A percentile compares a stretch with the other conserved stretches of the same genome.
Evolutionary conservation across 148 eudicot species (phyloP).

Genomic region (Cornus suecica): DNA sequence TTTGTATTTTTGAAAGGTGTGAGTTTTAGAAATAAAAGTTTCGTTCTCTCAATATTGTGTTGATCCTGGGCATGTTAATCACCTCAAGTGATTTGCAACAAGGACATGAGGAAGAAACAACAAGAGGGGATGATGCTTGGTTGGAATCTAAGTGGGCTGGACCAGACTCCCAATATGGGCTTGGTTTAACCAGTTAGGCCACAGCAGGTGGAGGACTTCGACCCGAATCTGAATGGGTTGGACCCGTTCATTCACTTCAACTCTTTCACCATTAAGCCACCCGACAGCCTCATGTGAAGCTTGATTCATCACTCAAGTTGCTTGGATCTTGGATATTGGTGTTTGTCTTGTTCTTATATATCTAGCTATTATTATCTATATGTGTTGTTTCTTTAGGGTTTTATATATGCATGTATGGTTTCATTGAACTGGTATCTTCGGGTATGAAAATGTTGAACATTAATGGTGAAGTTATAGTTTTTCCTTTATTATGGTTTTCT

Average conservation of each 20-base stretch:
- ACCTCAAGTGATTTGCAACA: too few species aligned
- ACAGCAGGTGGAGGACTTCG: not conserved
- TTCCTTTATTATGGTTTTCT: too few species aligned
- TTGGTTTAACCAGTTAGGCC: not conserved
- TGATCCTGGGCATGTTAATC: too few species aligned
- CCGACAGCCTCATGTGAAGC: not conserved
- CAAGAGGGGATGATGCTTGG: not conserved
- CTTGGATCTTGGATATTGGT: not conserved
- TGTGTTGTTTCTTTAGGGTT: not conserved
- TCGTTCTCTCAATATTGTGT: too few species aligned
- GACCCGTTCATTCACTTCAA: conserved; percentile 6
- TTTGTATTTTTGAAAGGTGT: too few species aligned
- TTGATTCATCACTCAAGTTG: not conserved
- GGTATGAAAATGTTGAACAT: too few species aligned
- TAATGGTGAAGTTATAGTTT: too few species aligned
- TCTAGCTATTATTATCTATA: not conserved
- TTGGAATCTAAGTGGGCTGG: not conserved
- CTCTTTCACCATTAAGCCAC: conserved; percentile 2
- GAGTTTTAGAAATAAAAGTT: too few species aligned
- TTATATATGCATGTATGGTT: not conserved
- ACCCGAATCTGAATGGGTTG: not conserved
- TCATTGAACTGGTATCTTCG: too few species aligned
- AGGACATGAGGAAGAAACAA: not conserved
- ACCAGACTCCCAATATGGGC: not conserved
- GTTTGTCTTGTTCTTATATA: too few species aligned